These are phyloP conservation scores for Proliferodiscus dingleyae DNA, from an alignment of 2,329 filamentous ascomycete species.

Conservation along the genomic window DNA sequence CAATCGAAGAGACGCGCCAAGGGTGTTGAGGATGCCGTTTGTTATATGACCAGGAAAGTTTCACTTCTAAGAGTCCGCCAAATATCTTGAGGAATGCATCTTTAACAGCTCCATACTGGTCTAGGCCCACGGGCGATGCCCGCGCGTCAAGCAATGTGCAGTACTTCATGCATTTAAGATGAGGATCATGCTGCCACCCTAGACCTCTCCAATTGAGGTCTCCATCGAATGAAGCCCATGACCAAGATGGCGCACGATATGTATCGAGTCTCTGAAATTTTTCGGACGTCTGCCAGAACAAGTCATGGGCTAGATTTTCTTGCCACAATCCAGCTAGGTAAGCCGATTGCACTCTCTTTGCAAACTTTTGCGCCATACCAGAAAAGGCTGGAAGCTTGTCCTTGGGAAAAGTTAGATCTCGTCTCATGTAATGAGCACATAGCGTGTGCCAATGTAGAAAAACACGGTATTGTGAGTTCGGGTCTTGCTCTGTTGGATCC, in stretches of 20 bases:
- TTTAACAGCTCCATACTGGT: conserved; percentile 14
- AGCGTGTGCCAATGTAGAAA: not conserved
- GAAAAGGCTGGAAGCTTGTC: conserved; percentile 1
- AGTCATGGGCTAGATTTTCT: not conserved
- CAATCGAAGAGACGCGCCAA: not conserved
- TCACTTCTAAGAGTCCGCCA: not conserved
- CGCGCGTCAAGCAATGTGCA: conserved; percentile 10
- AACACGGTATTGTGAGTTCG: not conserved
- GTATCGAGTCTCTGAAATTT: not conserved
- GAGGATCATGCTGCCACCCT: conserved; percentile 3
- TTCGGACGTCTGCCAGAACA: not conserved
- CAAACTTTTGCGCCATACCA: not conserved
- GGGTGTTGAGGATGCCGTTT: not conserved
- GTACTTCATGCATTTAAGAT: conserved; percentile 3
- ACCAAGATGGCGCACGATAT: not conserved
- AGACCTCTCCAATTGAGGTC: too few species aligned
- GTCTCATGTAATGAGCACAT: not conserved
- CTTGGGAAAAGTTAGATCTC: not conserved
- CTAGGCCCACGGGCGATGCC: conserved; percentile 5
- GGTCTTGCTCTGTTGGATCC: too few species aligned
- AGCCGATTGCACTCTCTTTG: not conserved
- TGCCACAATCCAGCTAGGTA: conserved; percentile 1
- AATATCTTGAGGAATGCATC: conserved; percentile 10
- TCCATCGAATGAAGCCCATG: not conserved
- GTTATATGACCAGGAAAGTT: not conserved